These are phyloP conservation scores for Aspergillus kassunensis DNA, from an alignment of 495 filamentous ascomycete species.

Conservation along the genomic window DNA sequence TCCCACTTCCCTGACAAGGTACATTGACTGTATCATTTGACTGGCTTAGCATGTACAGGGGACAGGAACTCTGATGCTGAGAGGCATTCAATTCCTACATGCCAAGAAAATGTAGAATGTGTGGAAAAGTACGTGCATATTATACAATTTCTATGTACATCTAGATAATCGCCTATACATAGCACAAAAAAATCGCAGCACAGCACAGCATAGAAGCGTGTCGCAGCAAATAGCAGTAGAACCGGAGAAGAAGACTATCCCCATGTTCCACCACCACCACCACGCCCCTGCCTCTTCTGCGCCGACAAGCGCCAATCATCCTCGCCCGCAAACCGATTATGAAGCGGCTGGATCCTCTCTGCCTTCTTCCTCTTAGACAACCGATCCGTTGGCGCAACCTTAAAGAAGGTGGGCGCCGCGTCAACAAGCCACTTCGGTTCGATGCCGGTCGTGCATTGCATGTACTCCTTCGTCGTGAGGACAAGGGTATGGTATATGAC, in stretches of 20 bases:
- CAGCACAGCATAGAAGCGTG: background rate
- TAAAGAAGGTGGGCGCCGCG: conserved; percentile 96
- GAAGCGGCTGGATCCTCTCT: conserved; percentile 89
- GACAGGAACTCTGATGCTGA: too few relatives aligned
- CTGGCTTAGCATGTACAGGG: too few relatives aligned
- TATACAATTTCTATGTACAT: conserved; percentile 2
- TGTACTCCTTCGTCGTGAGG: conserved; percentile 94
- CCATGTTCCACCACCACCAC: conserved; percentile 94
- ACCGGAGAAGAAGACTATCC: conserved; percentile 50
- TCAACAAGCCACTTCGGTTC: conserved; percentile 92
- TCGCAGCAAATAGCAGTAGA: background rate
- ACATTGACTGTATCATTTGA: too few relatives aligned
- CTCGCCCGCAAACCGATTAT: conserved; percentile 85
- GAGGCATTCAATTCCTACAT: too few relatives aligned
- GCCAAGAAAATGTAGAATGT: too few relatives aligned
- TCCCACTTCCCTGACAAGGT: too few relatives aligned
- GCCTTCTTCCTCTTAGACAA: conserved; percentile 90
- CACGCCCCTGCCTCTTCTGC: conserved; percentile 80
- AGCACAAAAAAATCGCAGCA: background rate
- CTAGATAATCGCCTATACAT: conserved; percentile 7
- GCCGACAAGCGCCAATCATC: conserved; percentile 93
- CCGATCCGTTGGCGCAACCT: conserved; percentile 85
- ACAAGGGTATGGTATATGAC: conserved; percentile 89
- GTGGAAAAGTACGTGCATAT: background rate
- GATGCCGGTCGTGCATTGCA: conserved; percentile 87